Evolutionary conservation across 805 yeast genomes (phyloP), one percentile per base, ranked within the genome.

Genomic region (Myxozyma neotropica): DNA sequence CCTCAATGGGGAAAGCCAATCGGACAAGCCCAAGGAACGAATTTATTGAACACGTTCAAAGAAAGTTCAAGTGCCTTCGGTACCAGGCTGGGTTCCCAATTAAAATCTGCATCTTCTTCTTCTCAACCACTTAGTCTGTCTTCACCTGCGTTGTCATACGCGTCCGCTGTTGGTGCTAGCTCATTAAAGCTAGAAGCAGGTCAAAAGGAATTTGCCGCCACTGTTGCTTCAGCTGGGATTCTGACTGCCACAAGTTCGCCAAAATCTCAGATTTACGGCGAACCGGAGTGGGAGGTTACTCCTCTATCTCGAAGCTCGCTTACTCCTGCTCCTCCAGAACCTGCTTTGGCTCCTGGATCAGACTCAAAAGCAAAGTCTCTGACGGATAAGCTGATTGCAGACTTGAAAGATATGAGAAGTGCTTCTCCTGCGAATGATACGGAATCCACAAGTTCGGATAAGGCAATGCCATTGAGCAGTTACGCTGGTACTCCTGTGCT

Each of bases 201-300:
- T 3, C 49, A 27, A 13, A 19, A 7, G 38, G 38, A 15, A n/a
- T 45, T 38, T 24, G 21, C 10, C 10, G 23, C 10, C 19, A 13
- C 44, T 12, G n/a, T 26, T 23, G 5, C 31, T 21, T 43, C 33
- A 21, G 29, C 15, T 33, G 40, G 19, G 4, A 17, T 40, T 4
- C 6, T 17, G 33, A 35, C 44, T 2, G 13, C 31, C 15, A 21
- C 44, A 8, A 40, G n/a, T n/a, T 29, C 50, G 6, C 39, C 24
- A n/a, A 35, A 23, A 13, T 24, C n/a, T 24, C 45, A 23, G 24
- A 10, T 21, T 13, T 17, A 21, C 23, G 35, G 15, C n/a, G 45
- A 49, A 36, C 35, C 33, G 5, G 53, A 49, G 24, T 36, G 53
- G 53, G 53, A 49, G 24, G 45, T 39, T 33, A 49, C 53, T 8